phyloP scores from a whole-genome alignment of 2,329 filamentous ascomycete species.

The Capronia coronata region DNA sequence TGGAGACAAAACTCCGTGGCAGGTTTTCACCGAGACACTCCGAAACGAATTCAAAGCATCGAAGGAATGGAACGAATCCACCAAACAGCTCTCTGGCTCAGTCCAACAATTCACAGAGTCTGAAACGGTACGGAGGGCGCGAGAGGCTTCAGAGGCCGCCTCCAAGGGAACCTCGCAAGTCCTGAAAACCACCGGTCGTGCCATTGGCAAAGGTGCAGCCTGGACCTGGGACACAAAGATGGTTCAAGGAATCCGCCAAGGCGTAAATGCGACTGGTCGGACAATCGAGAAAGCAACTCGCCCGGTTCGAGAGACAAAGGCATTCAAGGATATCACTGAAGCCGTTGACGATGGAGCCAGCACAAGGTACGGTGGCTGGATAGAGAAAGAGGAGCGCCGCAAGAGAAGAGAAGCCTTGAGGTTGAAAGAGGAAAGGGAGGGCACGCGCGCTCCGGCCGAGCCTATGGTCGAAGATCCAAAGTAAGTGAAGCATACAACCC shows the following conservation, averaged over 20 bases:
- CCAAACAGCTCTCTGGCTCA: constrained; percentile 82
- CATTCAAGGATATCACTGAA: constrained; percentile 86
- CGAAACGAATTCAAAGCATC: constrained; percentile 89
- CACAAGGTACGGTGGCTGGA: constrained; percentile 91
- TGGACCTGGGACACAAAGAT: constrained; percentile 98
- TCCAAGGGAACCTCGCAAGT: constrained; percentile 76
- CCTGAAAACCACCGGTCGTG: constrained; percentile 76
- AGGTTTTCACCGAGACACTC: constrained; percentile 97
- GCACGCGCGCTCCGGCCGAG: constrained; percentile 45
- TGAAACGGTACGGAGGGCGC: constrained; percentile 77
- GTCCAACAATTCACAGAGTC: constrained; percentile 91
- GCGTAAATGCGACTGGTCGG: constrained; percentile 76
- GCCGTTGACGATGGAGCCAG: constrained; percentile 96
- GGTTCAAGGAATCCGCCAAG: constrained; percentile 82
- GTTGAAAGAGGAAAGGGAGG: constrained; percentile 51
- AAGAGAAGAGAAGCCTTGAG: constrained; percentile 70
- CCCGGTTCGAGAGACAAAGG: constrained; percentile 88
- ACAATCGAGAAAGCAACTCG: constrained; percentile 91
- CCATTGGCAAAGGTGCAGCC: constrained; percentile 79
- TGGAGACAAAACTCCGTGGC: constrained; percentile 96
- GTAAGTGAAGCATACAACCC: constrained; percentile 50
- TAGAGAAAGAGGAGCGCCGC: constrained; percentile 89
- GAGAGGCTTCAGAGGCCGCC: constrained; percentile 79
- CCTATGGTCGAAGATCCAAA: constrained; percentile 75
- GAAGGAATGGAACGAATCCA: constrained; percentile 98